phyloP scores from a whole-genome alignment of 192 early-diverging fungal genomes.

The Coemansia brasiliensis region DNA sequence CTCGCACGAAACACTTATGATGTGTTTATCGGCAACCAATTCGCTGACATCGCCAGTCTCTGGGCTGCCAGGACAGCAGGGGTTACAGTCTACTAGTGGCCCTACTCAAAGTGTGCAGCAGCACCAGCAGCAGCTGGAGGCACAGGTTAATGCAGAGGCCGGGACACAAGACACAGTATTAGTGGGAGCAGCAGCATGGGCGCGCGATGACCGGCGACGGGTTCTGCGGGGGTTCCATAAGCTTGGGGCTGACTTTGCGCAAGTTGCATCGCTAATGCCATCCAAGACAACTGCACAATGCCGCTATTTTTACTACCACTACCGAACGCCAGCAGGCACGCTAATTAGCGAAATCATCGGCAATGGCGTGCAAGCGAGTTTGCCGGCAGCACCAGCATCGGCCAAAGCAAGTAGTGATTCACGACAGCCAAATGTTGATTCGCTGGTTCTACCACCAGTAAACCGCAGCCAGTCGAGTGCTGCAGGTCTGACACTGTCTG shows the following conservation, averaged over 20 bases:
- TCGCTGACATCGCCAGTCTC: background rate
- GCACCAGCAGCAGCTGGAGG: conserved; percentile 15
- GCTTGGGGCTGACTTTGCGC: conserved; percentile 69
- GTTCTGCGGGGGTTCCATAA: conserved; percentile 66
- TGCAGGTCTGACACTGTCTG: background rate
- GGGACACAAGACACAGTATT: conserved; percentile 29
- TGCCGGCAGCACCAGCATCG: conserved; percentile 1
- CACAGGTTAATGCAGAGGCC: conserved; percentile 18
- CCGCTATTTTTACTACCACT: conserved; percentile 75
- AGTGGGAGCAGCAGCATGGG: conserved; percentile 47
- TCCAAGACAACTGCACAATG: conserved; percentile 80
- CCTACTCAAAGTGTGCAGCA: background rate
- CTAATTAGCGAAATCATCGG: conserved; percentile 30
- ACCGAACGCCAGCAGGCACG: conserved; percentile 56
- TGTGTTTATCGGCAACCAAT: conserved; percentile 5
- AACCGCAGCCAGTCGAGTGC: background rate
- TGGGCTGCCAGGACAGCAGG: background rate
- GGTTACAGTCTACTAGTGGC: background rate
- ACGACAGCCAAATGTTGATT: conserved; percentile 8
- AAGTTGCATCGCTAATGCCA: conserved; percentile 67
- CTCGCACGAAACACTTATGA: conserved; percentile 42
- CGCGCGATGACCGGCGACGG: conserved; percentile 58
- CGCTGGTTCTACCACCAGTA: conserved; percentile 26
- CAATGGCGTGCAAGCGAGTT: background rate
- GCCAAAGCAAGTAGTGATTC: background rate